Evolutionary conservation across 2,329 filamentous ascomycete species (phyloP).

Genomic region (Penicillium sp.): DNA sequence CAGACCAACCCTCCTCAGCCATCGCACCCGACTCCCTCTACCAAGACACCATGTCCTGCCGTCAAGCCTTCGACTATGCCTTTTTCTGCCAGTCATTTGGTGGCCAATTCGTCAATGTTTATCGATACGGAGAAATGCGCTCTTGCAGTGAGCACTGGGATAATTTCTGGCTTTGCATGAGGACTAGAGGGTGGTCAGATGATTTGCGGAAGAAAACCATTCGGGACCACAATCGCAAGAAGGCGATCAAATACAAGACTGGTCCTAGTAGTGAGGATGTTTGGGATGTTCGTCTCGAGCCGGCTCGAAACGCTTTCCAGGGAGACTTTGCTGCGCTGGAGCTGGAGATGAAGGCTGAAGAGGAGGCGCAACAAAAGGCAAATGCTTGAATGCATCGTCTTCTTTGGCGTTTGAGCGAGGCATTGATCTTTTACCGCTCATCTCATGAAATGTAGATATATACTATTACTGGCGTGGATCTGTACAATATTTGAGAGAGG

Average conservation of each 20-base stretch:
- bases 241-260: conserved; percentile 67
- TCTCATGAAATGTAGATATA: conserved; percentile 17
- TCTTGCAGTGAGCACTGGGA: conserved; percentile 84
- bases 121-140: conserved; percentile 78
- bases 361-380: conserved; percentile 42
- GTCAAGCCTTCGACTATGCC: conserved; percentile 85
- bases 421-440: not conserved
- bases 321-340: conserved; percentile 50
- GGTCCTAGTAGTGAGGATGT: conserved; percentile 85
- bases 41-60: conserved; percentile 84
- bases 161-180: conserved; percentile 99
- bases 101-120: conserved; percentile 89
- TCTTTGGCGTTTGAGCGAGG: conserved; percentile 5
- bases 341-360: conserved; percentile 46
- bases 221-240: conserved; percentile 69
- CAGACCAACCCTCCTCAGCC: conserved; percentile 29
- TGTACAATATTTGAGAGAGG: conserved; percentile 2
- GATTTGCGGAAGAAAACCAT: conserved; percentile 64
- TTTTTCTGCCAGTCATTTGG: conserved; percentile 93
- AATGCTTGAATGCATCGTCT: conserved; percentile 14
- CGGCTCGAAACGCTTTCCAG: conserved; percentile 57
- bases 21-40: conserved; percentile 71
- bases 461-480: conserved; percentile 1
- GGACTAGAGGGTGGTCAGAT: conserved; percentile 67
- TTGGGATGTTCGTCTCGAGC: conserved; percentile 75